Percentiles rank a stretch among this genome's conserved stretches.
Conservation (phyloP, 2,329 filamentous ascomycete species). For the Dactylella cylindrospora region DNA sequence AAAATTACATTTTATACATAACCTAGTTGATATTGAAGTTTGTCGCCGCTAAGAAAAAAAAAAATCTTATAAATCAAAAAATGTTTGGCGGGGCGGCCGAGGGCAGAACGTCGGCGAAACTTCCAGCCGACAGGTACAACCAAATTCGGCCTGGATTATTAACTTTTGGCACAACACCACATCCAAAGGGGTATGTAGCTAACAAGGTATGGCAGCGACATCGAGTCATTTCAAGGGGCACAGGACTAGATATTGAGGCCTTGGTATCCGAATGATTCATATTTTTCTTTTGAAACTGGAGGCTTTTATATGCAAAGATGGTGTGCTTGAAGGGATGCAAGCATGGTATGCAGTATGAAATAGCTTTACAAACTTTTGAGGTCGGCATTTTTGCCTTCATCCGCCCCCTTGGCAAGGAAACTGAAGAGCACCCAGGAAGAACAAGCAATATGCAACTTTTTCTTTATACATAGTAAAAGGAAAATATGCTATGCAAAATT, state of each 20-base stretch:
- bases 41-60: constrained; percentile 1
- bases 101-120: constrained; percentile 35
- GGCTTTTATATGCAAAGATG: constrained; percentile 19
- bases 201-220: neutral
- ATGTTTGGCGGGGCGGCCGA: constrained; percentile 40
- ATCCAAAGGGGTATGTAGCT: neutral
- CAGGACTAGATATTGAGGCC: neutral
- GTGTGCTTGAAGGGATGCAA: too few relatives aligned
- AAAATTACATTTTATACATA: too few relatives aligned
- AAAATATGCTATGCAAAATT: too few relatives aligned
- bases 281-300: constrained; percentile 2
- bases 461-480: constrained; percentile 22
- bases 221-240: neutral
- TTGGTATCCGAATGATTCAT: constrained; percentile 15
- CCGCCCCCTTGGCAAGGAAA: neutral
- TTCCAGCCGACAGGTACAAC: constrained; percentile 27
- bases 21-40: neutral
- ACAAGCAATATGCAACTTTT: neutral
- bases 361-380: constrained; percentile 34
- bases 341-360: constrained; percentile 3
- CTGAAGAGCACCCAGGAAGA: too few relatives aligned
- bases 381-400: constrained; percentile 11
- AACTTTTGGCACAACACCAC: constrained; percentile 31
- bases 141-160: too few relatives aligned
- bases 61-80: constrained; percentile 43